These are phyloP conservation scores for Ambrosia trifida DNA, from an alignment of 129 eudicot species.

Conservation along the genomic window DNA sequence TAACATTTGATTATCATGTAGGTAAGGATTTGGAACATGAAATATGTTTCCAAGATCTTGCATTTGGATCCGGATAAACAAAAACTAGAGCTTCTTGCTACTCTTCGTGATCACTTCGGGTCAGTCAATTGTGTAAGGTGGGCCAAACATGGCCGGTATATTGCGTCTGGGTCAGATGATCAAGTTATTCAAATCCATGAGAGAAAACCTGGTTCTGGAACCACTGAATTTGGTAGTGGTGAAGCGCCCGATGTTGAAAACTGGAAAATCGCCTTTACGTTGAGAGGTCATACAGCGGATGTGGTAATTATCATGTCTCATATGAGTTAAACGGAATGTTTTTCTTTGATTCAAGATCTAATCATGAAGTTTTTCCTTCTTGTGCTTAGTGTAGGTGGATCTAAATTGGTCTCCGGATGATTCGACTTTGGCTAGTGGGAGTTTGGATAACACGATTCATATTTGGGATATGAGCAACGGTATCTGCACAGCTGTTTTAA, in stretches of 20 bases:
- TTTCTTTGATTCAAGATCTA: conserved; percentile 31
- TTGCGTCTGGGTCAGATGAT: conserved; percentile 98
- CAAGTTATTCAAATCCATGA: conserved; percentile 85
- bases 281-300: conserved; percentile 99
- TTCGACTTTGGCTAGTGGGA: conserved; percentile 90
- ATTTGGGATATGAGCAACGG: conserved; percentile 93
- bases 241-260: conserved; percentile 98
- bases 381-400: conserved; percentile 98
- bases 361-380: conserved; percentile 39
- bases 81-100: conserved; percentile 76
- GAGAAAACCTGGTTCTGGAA: conserved; percentile 97
- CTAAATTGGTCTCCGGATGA: conserved; percentile 99
- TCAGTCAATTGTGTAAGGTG: conserved; percentile 99
- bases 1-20: conserved; percentile 32
- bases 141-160: conserved; percentile 85
- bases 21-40: conserved; percentile 96
- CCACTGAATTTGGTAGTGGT: conserved; percentile 97
- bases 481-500: conserved; percentile 90
- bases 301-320: conserved; percentile 68
- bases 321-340: background rate
- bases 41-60: conserved; percentile 53
- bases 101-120: conserved; percentile 96
- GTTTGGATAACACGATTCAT: conserved; percentile 94
- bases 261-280: conserved; percentile 88
- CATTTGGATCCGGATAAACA: conserved; percentile 56